Conservation (phyloP, 192 early-diverging fungal genomes). For the Kickxella alabastrina region DNA sequence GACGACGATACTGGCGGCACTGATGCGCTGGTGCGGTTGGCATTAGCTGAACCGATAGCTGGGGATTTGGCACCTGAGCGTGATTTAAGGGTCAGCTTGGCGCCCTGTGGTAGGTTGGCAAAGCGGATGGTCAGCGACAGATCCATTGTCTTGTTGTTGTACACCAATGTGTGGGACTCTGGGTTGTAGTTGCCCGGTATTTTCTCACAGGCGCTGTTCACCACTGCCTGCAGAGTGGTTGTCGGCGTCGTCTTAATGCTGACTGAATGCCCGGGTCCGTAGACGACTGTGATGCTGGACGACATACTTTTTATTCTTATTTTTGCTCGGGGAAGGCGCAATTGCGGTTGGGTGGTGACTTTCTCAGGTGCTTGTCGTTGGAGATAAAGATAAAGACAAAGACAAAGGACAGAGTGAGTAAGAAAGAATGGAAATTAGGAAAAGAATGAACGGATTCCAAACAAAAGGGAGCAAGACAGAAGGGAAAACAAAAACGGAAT, state of each 20-base stretch:
- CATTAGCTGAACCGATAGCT: too few relatives aligned
- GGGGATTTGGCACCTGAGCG: constrained; percentile 1
- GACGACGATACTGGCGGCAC: too few relatives aligned
- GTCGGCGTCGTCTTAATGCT: constrained; percentile 69
- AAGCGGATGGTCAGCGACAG: constrained; percentile 72
- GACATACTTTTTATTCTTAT: constrained; percentile 50
- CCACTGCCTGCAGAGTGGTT: constrained; percentile 66
- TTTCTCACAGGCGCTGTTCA: constrained; percentile 60
- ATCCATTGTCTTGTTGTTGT: constrained; percentile 65
- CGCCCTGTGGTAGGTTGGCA: constrained; percentile 76
- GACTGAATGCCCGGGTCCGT: constrained; percentile 36
- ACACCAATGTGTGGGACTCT: constrained; percentile 60
- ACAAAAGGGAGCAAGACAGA: not conserved
- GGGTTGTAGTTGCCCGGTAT: constrained; percentile 51
- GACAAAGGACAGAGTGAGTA: not conserved
- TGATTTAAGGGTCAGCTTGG: constrained; percentile 62
- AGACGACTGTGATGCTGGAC: constrained; percentile 56
- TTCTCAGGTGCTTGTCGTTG: too few relatives aligned
- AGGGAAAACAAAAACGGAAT: not conserved
- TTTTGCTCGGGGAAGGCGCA: too few relatives aligned
- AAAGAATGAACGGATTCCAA: not conserved
- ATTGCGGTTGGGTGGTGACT: too few relatives aligned
- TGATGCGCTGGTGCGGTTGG: too few relatives aligned
- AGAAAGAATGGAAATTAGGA: not conserved
- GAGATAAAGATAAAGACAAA: not conserved